Conservation (phyloP, 1,284 basidiomycete genomes). For the Dichomitus squalens region DNA sequence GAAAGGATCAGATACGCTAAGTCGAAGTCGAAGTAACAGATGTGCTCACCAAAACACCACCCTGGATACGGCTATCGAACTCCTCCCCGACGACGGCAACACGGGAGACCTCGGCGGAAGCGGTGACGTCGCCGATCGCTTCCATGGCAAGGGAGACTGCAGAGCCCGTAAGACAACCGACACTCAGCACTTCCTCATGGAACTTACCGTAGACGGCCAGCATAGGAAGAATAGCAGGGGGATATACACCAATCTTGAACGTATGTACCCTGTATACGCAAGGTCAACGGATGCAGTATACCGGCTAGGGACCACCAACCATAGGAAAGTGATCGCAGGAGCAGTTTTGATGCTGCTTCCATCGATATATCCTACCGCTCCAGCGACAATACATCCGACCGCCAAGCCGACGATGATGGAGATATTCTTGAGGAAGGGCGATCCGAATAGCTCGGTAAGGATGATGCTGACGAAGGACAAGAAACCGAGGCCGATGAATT, state of each 20-base stretch:
- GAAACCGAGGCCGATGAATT: conserved; percentile 87
- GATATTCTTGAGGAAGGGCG: conserved; percentile 81
- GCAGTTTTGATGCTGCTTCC: conserved; percentile 62
- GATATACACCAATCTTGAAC: conserved; percentile 80
- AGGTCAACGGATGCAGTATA: neutral
- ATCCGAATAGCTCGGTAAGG: conserved; percentile 77
- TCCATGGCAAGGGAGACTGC: conserved; percentile 80
- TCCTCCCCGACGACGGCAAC: conserved; percentile 67
- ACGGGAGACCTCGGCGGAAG: conserved; percentile 80
- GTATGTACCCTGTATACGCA: conserved; percentile 60
- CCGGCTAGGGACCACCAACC: conserved; percentile 37
- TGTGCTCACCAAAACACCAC: conserved; percentile 71
- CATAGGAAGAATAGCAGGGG: conserved; percentile 83
- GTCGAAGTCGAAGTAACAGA: neutral
- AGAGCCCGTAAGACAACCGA: neutral
- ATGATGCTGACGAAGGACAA: conserved; percentile 80
- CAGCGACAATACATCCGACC: conserved; percentile 80
- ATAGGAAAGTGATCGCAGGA: conserved; percentile 81
- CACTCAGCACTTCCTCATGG: neutral
- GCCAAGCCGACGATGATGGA: conserved; percentile 75
- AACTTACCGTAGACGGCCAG: conserved; percentile 64
- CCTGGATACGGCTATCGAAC: conserved; percentile 82
- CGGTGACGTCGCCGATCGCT: conserved; percentile 86
- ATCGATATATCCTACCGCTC: conserved; percentile 75
- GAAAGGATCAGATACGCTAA: neutral